Percentiles rank a stretch among this genome's conserved stretches.
Conservation (phyloP, 2,329 filamentous ascomycete genomes). For the Apiospora rasikravindrae region DNA sequence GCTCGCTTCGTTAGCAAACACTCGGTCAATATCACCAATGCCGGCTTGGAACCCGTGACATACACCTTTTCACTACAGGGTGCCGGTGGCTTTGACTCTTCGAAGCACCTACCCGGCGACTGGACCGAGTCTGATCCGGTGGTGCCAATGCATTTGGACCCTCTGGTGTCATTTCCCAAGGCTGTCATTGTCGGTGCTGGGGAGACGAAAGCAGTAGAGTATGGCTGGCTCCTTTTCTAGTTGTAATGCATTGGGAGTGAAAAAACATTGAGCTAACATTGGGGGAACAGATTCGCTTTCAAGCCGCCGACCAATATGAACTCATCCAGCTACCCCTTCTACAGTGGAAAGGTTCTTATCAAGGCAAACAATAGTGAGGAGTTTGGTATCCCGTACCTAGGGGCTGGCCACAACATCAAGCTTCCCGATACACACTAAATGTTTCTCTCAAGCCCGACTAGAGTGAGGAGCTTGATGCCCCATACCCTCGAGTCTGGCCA, state of each 20-base stretch:
- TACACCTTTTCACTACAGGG: constrained; percentile 40
- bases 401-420: constrained; percentile 2
- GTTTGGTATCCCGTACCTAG: constrained; percentile 48
- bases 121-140: constrained; percentile 24
- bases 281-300: neutral
- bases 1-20: constrained; percentile 41
- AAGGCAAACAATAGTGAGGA: constrained; percentile 45
- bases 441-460: too few relatives aligned
- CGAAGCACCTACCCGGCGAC: constrained; percentile 22
- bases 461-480: too few relatives aligned
- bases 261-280: too few relatives aligned
- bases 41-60: constrained; percentile 38
- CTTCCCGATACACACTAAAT: too few relatives aligned
- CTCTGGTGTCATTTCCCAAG: neutral
- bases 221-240: neutral
- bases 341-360: constrained; percentile 50
- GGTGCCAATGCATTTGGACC: constrained; percentile 21
- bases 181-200: neutral
- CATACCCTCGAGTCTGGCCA: too few relatives aligned
- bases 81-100: constrained; percentile 31
- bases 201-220: neutral
- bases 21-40: constrained; percentile 45
- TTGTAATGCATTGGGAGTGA: too few relatives aligned
- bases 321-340: constrained; percentile 44
- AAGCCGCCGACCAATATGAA: constrained; percentile 18